Percentiles rank a stretch among this genome's conserved stretches.
phyloP scores from a whole-genome alignment of 139 green algal species.

The Chlamydomonas applanata region DNA sequence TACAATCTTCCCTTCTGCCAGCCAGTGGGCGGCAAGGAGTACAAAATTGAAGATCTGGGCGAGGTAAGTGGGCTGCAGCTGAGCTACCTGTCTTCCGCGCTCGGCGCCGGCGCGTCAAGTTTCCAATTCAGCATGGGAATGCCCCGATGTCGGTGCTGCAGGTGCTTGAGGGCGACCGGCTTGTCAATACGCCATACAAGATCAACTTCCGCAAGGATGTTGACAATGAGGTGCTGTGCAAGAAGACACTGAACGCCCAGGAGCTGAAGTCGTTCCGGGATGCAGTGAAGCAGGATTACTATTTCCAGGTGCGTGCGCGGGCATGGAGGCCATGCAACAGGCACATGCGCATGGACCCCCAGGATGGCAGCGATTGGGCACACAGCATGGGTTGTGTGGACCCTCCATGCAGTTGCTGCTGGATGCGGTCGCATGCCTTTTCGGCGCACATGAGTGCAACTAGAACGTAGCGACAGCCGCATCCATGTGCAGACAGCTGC shows the following conservation, averaged over 20 bases:
- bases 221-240: constrained; percentile 83
- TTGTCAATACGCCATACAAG: constrained; percentile 87
- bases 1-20: constrained; percentile 95
- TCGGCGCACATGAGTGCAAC: too few species aligned
- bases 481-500: too few species aligned
- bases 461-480: too few species aligned
- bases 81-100: not conserved
- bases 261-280: constrained; percentile 83
- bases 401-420: too few species aligned
- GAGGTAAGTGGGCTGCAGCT: constrained; percentile 53
- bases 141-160: constrained; percentile 10
- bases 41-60: constrained; percentile 84
- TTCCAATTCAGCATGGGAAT: not conserved
- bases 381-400: too few species aligned
- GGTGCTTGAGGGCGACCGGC: constrained; percentile 72
- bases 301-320: constrained; percentile 82
- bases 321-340: not conserved
- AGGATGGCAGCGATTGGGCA: not conserved
- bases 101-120: not conserved
- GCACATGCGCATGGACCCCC: not conserved
- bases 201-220: constrained; percentile 83
- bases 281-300: constrained; percentile 90
- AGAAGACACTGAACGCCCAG: constrained; percentile 61
- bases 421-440: too few species aligned
- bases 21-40: constrained; percentile 67